These are phyloP conservation scores for Carex myosuroides DNA, from an alignment of 176 grass and related monocot species.

Conservation along the genomic window DNA sequence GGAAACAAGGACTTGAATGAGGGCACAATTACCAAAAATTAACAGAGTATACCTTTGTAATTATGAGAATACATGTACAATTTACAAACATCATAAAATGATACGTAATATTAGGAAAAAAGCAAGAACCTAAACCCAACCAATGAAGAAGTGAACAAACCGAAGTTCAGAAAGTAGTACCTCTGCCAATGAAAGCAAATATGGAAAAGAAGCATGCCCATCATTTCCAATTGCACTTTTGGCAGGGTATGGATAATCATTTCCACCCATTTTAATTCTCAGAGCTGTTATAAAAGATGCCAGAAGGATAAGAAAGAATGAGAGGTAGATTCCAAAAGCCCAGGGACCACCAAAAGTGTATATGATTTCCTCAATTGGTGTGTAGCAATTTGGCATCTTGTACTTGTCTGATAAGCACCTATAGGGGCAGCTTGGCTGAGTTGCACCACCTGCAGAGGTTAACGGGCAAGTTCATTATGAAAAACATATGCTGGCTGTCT, in stretches of 20 bases:
- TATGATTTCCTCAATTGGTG: slow-evolving; percentile 87
- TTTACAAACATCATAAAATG: background rate
- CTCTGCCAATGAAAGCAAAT: slow-evolving; percentile 93
- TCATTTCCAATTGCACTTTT: slow-evolving; percentile 75
- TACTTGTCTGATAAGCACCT: slow-evolving; percentile 89
- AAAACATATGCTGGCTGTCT: background rate
- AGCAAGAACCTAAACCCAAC: slow-evolving; percentile 1
- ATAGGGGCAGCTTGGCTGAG: slow-evolving; percentile 68
- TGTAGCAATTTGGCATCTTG: slow-evolving; percentile 98
- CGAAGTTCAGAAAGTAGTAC: slow-evolving; percentile 33
- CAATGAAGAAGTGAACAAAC: background rate
- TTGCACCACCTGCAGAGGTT: slow-evolving; percentile 68
- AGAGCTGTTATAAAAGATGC: slow-evolving; percentile 73
- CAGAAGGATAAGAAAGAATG: slow-evolving; percentile 67
- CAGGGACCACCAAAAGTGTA: slow-evolving; percentile 91
- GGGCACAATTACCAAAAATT: background rate
- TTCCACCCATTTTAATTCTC: slow-evolving; percentile 90
- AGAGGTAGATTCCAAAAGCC: slow-evolving; percentile 75
- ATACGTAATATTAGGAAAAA: background rate
- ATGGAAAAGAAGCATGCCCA: slow-evolving; percentile 73
- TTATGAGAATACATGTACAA: background rate
- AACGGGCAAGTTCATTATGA: slow-evolving; percentile 11
- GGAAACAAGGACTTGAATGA: slow-evolving; percentile 1
- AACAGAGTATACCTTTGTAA: background rate
- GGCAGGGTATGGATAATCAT: slow-evolving; percentile 55